phyloP scores from a whole-genome alignment of 148 eudicot species.

The Suaeda aralocaspica region DNA sequence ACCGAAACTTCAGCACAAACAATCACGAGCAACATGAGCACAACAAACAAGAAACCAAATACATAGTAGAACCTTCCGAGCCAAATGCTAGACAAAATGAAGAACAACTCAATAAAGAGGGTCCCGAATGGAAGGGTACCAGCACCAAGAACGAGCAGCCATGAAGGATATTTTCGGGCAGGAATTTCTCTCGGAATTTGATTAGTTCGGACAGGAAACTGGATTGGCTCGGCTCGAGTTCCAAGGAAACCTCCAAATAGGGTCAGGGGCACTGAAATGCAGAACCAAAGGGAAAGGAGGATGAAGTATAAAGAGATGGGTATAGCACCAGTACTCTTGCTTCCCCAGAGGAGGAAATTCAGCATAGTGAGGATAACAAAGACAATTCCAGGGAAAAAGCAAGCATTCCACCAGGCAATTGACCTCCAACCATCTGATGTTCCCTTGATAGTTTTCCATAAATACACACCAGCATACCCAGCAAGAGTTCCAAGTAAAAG shows the following conservation, averaged over 20 bases:
- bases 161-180: slow-evolving; percentile 52
- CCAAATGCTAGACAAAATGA: slow-evolving; percentile 61
- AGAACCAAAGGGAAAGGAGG: slow-evolving; percentile 58
- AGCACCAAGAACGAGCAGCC: slow-evolving; percentile 64
- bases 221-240: slow-evolving; percentile 41
- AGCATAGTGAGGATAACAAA: slow-evolving; percentile 42
- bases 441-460: slow-evolving; percentile 48
- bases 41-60: slow-evolving; percentile 56
- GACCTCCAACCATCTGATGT: slow-evolving; percentile 61
- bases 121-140: slow-evolving; percentile 72
- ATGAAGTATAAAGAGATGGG: slow-evolving; percentile 50
- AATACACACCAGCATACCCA: slow-evolving; percentile 58
- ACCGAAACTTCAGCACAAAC: slow-evolving; percentile 62
- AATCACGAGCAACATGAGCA: slow-evolving; percentile 39
- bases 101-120: slow-evolving; percentile 58
- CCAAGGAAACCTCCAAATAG: slow-evolving; percentile 59
- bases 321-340: slow-evolving; percentile 59
- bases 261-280: slow-evolving; percentile 62
- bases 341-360: slow-evolving; percentile 62
- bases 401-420: slow-evolving; percentile 52
- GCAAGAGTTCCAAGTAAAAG: slow-evolving; percentile 46
- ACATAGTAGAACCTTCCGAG: slow-evolving; percentile 60
- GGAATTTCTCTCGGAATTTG: slow-evolving; percentile 64
- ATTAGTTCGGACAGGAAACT: slow-evolving; percentile 51
- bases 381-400: slow-evolving; percentile 62